These are phyloP conservation scores for Phytophthora uliginosa DNA, from an alignment of 352 stramenopile species.

Conservation along the genomic window DNA sequence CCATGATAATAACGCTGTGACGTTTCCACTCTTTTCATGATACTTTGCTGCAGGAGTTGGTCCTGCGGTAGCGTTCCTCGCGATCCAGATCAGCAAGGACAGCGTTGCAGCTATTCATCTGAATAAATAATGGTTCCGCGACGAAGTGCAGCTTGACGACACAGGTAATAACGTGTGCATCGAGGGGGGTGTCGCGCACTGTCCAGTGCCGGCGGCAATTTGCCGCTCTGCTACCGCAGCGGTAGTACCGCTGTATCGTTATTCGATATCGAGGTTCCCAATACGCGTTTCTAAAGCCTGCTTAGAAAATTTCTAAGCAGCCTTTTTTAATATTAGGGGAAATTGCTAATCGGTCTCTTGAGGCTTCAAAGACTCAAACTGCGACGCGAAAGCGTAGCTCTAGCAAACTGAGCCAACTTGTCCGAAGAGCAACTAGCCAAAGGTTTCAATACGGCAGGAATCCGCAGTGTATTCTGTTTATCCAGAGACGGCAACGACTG, in stretches of 20 bases:
- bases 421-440: constrained; percentile 8
- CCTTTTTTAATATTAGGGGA: too few relatives aligned
- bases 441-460: constrained; percentile 1
- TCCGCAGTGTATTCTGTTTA: constrained; percentile 19
- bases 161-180: not conserved
- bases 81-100: not conserved
- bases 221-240: too few relatives aligned
- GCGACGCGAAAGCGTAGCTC: not conserved
- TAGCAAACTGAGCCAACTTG: constrained; percentile 9
- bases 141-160: not conserved
- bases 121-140: not conserved
- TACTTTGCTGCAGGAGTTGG: too few relatives aligned
- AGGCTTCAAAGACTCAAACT: not conserved
- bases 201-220: too few relatives aligned
- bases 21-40: not conserved
- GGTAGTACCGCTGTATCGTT: too few relatives aligned
- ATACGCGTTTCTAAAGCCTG: not conserved
- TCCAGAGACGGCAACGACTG: constrained; percentile 47
- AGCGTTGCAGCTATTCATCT: not conserved
- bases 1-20: not conserved
- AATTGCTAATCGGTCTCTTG: too few relatives aligned
- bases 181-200: too few relatives aligned
- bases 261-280: too few relatives aligned
- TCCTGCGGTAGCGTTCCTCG: not conserved
- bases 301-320: constrained; percentile 14